Evolutionary conservation across 768 basidiomycete species (phyloP), one percentile per base, ranked within the genome.

Genomic region (Boletus rubescentipes): DNA sequence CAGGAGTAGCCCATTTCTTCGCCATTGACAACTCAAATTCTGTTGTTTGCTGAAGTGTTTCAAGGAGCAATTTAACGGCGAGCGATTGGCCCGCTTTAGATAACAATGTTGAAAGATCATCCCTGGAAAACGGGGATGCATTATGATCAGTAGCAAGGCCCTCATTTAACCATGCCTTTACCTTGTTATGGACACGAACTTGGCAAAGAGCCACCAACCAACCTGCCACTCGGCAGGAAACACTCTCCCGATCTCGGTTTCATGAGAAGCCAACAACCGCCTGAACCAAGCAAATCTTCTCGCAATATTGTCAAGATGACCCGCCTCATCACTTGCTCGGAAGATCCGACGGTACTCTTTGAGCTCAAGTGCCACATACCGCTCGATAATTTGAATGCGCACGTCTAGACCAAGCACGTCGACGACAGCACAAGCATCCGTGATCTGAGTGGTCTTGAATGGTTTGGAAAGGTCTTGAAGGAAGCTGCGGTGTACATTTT

Each of bases 311-410:
- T 99, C 97, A 42, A 99, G 77, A 63, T 97, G 93, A 4, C 96
- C 97, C 2, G 97, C 93, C 71, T 98, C 97, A 58, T 97, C 94
- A 6, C 86, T 86, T 8, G 90, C 83, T 45, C 90, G 85, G 74
- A 99, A 98, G 66, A 99, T 95, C 20, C 94, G 87, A 11, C 94
- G 86, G 67, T 98, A 99, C 67, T 98, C 97, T 67, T 93, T 92
- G 23, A 99, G 79, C 61, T 97, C 92, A 15, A 95, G 79, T 10
- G 88, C 83, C 20, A 92, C 86, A 63, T 97, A 97, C 47, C 93
- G 87, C 48, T 95, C 91, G 12, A 98, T 78, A 50, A 97, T 79
- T 51, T 89, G 85, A 10, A 69, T 76, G 67, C 90, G 87, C 54
- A 92, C 86, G 54, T 98, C 96, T 6, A 77, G 73, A 1, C 95